phyloP scores from a whole-genome alignment of 192 early-diverging fungal species.

The Hyaloraphidium curvatum region DNA sequence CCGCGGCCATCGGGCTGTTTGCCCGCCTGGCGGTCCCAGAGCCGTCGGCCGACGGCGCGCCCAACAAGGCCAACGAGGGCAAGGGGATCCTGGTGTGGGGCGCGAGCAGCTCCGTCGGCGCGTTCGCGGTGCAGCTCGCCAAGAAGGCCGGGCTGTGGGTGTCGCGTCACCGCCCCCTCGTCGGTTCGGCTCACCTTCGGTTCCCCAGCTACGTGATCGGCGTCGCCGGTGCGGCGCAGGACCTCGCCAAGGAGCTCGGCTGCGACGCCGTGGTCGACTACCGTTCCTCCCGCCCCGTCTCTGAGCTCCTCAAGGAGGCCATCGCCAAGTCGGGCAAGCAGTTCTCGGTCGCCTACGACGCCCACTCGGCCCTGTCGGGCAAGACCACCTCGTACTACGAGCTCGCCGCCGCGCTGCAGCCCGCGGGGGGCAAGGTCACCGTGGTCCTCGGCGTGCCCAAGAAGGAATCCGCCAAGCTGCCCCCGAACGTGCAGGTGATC shows the following conservation, averaged over 20 bases:
- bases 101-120: conserved; percentile 5
- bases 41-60: background rate
- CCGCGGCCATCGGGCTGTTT: background rate
- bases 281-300: background rate
- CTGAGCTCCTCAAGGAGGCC: background rate
- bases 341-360: background rate
- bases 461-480: background rate
- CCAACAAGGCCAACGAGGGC: background rate
- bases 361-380: background rate
- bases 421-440: background rate
- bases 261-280: background rate
- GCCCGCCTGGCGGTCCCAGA: background rate
- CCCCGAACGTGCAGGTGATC: background rate
- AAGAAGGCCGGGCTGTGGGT: conserved; percentile 10
- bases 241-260: background rate
- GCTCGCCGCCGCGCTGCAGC: background rate
- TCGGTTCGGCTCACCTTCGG: background rate
- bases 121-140: conserved; percentile 10
- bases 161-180: background rate
- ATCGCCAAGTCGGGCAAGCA: background rate
- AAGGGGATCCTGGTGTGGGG: conserved; percentile 11
- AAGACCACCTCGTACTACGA: conserved; percentile 8
- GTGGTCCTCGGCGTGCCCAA: background rate
- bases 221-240: background rate
- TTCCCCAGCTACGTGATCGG: background rate